phyloP scores from a whole-genome alignment of 352 stramenopile genomes.

The Phytopythium delawarense region DNA sequence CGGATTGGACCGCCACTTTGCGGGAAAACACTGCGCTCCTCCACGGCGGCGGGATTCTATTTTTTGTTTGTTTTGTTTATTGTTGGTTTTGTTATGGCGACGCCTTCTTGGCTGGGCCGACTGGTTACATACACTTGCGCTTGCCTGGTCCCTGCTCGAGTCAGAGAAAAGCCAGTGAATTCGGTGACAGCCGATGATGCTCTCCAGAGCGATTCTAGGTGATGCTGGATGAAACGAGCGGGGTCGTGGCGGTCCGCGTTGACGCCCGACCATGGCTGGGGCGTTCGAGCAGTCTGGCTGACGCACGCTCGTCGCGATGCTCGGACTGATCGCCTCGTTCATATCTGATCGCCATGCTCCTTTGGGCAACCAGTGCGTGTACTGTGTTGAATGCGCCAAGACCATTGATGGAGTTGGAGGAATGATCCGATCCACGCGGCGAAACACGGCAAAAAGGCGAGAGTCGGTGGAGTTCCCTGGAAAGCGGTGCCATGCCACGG shows the following conservation, averaged over 20 bases:
- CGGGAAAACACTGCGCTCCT: neutral
- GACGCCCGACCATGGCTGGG: neutral
- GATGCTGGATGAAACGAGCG: neutral
- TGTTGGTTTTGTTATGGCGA: neutral
- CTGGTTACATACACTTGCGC: neutral
- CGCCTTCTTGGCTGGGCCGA: neutral
- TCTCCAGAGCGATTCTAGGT: neutral
- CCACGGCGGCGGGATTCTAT: neutral
- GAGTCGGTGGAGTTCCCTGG: neutral
- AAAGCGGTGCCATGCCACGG: neutral
- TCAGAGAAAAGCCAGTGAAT: conserved; percentile 5
- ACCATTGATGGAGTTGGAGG: too few species aligned
- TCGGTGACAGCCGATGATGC: neutral
- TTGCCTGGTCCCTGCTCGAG: neutral
- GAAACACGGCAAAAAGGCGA: neutral
- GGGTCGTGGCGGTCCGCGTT: neutral
- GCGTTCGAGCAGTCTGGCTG: neutral
- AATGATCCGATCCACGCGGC: too few species aligned
- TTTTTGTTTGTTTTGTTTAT: neutral
- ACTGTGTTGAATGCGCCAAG: too few species aligned
- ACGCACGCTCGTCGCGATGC: neutral
- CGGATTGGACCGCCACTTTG: neutral
- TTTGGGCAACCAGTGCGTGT: too few species aligned
- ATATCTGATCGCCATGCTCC: too few species aligned
- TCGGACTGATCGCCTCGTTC: too few species aligned